These are phyloP conservation scores for Polyplosphaeria fusca DNA, from an alignment of 495 filamentous ascomycete species.

Conservation along the genomic window DNA sequence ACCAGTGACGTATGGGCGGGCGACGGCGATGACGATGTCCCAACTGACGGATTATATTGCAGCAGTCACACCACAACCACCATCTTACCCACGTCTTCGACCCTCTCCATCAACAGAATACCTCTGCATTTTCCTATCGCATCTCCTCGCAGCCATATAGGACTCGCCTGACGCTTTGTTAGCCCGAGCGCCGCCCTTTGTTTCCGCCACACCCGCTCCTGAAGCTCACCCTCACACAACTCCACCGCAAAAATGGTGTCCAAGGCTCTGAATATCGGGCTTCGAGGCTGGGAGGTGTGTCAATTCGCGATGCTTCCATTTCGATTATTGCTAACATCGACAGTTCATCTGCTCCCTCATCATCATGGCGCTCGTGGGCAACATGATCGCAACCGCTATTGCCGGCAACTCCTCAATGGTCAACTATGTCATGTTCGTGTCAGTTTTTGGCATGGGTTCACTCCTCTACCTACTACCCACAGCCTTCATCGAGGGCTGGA, in stretches of 20 bases:
- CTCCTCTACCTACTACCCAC: constrained; percentile 61
- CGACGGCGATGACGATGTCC: background rate
- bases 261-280: constrained; percentile 21
- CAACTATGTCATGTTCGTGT: constrained; percentile 66
- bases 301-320: background rate
- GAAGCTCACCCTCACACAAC: background rate
- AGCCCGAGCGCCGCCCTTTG: background rate
- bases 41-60: background rate
- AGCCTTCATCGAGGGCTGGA: constrained; percentile 48
- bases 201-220: background rate
- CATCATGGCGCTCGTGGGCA: constrained; percentile 63
- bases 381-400: constrained; percentile 59
- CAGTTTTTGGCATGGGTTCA: constrained; percentile 63
- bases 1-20: background rate
- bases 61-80: no score
- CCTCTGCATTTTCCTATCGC: no score
- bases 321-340: background rate
- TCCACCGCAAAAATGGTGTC: constrained; percentile 29
- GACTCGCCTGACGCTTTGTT: constrained; percentile 11
- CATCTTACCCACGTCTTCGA: no score
- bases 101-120: no score
- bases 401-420: constrained; percentile 55
- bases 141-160: no score
- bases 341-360: constrained; percentile 67
- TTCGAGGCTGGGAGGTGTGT: constrained; percentile 29